Evolutionary conservation across 495 filamentous ascomycete genomes (phyloP).

Genomic region (Penicillium lagena): DNA sequence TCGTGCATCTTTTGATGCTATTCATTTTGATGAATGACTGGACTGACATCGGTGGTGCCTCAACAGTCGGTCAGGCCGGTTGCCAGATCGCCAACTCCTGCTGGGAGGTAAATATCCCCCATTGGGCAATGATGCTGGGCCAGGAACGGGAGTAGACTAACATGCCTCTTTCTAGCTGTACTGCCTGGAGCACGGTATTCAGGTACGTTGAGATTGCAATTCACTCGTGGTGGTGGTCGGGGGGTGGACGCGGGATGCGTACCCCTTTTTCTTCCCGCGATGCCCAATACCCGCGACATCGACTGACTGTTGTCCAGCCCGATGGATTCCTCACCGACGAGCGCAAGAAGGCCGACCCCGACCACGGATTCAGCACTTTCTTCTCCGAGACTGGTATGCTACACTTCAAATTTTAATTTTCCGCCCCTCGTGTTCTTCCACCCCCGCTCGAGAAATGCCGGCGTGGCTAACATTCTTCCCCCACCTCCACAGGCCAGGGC

Average conservation of each 20-base stretch:
- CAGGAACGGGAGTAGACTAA: constrained; percentile 16
- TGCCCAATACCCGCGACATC: constrained; percentile 14
- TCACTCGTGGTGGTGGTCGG: constrained; percentile 7
- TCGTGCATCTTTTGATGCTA: constrained; percentile 5
- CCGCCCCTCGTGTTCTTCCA: constrained; percentile 2
- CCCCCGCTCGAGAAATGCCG: background rate
- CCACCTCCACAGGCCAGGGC: constrained; percentile 67
- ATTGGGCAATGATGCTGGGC: constrained; percentile 4
- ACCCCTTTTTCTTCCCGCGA: constrained; percentile 12
- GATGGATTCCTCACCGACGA: constrained; percentile 99
- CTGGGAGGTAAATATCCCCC: constrained; percentile 76
- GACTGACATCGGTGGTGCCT: constrained; percentile 9
- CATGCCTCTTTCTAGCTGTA: constrained; percentile 64
- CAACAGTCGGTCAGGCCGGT: constrained; percentile 95
- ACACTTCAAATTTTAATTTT: background rate
- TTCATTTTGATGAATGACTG: constrained; percentile 2
- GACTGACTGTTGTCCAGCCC: constrained; percentile 50
- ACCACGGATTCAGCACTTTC: constrained; percentile 99
- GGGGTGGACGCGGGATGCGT: constrained; percentile 9
- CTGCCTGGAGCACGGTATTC: constrained; percentile 99
- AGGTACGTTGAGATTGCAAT: constrained; percentile 55
- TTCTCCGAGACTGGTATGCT: constrained; percentile 95
- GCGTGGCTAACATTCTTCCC: constrained; percentile 10
- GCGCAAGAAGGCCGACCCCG: constrained; percentile 90
- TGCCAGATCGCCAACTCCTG: constrained; percentile 99